A percentile compares a stretch with the other conserved stretches of the same genome.
Conservation (phyloP, 2,329 filamentous ascomycete genomes). For the Didymella arachidicola region DNA sequence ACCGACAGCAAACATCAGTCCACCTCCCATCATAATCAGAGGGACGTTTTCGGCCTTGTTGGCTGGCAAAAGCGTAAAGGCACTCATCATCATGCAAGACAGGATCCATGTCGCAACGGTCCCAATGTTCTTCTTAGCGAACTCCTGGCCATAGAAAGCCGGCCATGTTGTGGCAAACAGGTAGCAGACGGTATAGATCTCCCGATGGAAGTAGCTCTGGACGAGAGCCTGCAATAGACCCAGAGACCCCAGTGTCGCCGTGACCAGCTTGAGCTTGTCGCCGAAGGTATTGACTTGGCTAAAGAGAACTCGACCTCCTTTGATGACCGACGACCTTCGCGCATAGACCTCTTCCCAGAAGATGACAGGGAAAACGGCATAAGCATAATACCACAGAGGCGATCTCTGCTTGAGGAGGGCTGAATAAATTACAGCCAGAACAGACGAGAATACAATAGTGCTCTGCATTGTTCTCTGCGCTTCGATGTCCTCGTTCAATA, state of each 20-base stretch:
- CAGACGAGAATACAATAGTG: slow-evolving; percentile 74
- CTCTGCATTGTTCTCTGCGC: slow-evolving; percentile 69
- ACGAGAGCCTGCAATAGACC: slow-evolving; percentile 80
- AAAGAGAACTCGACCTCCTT: slow-evolving; percentile 74
- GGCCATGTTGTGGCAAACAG: slow-evolving; percentile 82
- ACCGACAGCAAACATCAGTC: slow-evolving; percentile 79
- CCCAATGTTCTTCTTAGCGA: slow-evolving; percentile 70
- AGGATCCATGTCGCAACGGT: slow-evolving; percentile 76
- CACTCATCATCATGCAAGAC: slow-evolving; percentile 84
- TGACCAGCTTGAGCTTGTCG: slow-evolving; percentile 64
- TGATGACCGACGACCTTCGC: slow-evolving; percentile 71
- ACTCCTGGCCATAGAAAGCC: slow-evolving; percentile 72
- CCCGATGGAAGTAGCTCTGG: slow-evolving; percentile 88
- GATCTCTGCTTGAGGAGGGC: slow-evolving; percentile 82
- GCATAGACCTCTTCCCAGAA: slow-evolving; percentile 98
- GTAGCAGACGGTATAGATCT: slow-evolving; percentile 85
- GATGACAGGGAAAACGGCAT: slow-evolving; percentile 87
- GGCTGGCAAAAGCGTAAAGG: slow-evolving; percentile 87
- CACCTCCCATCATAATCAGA: slow-evolving; percentile 77
- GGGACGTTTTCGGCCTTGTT: slow-evolving; percentile 81
- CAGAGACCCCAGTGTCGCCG: slow-evolving; percentile 74
- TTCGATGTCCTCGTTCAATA: slow-evolving; percentile 74
- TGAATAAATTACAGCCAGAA: slow-evolving; percentile 78
- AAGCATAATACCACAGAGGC: slow-evolving; percentile 84
- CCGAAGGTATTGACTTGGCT: slow-evolving; percentile 69